A percentile compares a stretch with the other conserved stretches of the same genome.
Evolutionary conservation across 768 basidiomycete genomes (phyloP).

Genomic region (Russula sp.): DNA sequence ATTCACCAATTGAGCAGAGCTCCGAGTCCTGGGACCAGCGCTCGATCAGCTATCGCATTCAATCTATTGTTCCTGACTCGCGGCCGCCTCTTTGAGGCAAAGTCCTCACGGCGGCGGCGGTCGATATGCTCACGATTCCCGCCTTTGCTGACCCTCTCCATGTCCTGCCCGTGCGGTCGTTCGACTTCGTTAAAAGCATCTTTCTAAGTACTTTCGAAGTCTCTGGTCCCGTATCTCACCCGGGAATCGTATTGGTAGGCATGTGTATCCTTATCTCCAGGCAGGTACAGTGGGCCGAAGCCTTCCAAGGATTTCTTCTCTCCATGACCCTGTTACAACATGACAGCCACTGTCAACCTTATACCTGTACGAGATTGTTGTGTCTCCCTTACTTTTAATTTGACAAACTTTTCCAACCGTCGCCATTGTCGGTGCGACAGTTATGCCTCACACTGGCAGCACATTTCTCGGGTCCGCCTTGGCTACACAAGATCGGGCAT

Average conservation of each 20-base stretch:
- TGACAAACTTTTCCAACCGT: slow-evolving; percentile 7
- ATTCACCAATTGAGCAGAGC: slow-evolving; percentile 54
- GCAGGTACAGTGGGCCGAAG: slow-evolving; percentile 15
- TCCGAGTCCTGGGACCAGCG: slow-evolving; percentile 33
- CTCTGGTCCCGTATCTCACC: neutral
- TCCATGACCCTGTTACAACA: slow-evolving; percentile 19
- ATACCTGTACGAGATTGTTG: slow-evolving; percentile 16
- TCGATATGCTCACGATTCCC: slow-evolving; percentile 52
- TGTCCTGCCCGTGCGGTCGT: slow-evolving; percentile 50
- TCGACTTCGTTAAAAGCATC: slow-evolving; percentile 54
- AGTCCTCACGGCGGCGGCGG: slow-evolving; percentile 38
- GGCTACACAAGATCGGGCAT: slow-evolving; percentile 38
- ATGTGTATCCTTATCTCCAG: slow-evolving; percentile 24
- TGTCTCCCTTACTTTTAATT: neutral
- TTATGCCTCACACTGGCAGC: slow-evolving; percentile 47
- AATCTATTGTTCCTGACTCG: slow-evolving; percentile 41
- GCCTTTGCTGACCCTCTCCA: slow-evolving; percentile 63
- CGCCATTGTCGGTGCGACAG: slow-evolving; percentile 36
- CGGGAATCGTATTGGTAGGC: slow-evolving; percentile 18
- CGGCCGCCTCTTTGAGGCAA: slow-evolving; percentile 32
- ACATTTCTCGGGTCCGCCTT: slow-evolving; percentile 41
- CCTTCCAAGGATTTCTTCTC: slow-evolving; percentile 21
- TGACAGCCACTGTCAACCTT: slow-evolving; percentile 7
- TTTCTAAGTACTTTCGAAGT: slow-evolving; percentile 3
- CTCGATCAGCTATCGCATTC: slow-evolving; percentile 50